These are phyloP conservation scores for Epichloe festucae DNA, from an alignment of 2,329 filamentous ascomycete species.

Conservation along the genomic window DNA sequence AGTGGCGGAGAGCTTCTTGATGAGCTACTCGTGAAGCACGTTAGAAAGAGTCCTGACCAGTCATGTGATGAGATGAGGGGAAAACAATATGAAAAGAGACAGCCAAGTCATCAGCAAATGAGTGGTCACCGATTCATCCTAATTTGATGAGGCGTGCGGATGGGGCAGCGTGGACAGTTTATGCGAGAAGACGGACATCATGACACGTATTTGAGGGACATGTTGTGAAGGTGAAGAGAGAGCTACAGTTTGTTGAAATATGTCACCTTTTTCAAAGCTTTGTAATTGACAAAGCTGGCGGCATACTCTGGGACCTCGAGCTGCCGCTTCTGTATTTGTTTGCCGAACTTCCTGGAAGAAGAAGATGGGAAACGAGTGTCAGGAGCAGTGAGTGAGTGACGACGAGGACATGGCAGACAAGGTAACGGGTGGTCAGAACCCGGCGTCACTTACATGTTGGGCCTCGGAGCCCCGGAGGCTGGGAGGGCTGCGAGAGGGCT, in stretches of 20 bases:
- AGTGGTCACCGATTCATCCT: not conserved
- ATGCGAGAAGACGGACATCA: not conserved
- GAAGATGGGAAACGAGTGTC: conserved; percentile 3
- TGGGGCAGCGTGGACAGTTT: not conserved
- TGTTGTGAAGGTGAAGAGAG: not conserved
- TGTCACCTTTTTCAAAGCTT: conserved; percentile 88
- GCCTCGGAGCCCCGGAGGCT: conserved; percentile 9
- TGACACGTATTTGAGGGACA: too few relatives aligned
- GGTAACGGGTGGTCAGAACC: not conserved
- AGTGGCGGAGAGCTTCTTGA: conserved; percentile 92
- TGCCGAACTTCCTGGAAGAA: conserved; percentile 85
- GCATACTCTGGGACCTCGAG: conserved; percentile 99
- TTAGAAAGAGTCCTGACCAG: not conserved
- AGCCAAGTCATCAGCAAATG: not conserved
- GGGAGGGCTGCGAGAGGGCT: conserved; percentile 2
- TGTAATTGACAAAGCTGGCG: conserved; percentile 98
- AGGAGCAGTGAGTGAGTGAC: conserved; percentile 1
- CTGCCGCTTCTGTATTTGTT: conserved; percentile 98
- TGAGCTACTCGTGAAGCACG: conserved; percentile 51
- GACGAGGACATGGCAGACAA: not conserved
- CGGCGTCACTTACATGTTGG: conserved; percentile 22
- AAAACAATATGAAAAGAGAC: not conserved
- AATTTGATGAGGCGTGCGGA: not conserved
- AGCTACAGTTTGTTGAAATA: not conserved
- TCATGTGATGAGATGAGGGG: not conserved